phyloP scores from a whole-genome alignment of 2,329 filamentous ascomycete species.

The Alternaria incomplexa region DNA sequence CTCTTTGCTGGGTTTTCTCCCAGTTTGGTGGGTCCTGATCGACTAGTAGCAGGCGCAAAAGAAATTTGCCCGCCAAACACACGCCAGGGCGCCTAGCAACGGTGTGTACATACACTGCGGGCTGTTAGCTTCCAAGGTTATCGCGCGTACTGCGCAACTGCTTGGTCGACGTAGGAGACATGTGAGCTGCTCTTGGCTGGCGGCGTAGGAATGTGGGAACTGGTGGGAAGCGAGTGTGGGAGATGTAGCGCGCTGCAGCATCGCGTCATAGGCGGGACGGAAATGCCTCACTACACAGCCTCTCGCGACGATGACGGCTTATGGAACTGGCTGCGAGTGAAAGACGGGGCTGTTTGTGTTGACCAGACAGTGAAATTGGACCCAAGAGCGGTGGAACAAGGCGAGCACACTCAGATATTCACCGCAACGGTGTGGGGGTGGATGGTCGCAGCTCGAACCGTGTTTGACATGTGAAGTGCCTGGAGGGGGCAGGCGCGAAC shows the following conservation, averaged over 20 bases:
- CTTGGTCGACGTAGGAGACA: not conserved
- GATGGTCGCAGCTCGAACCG: conserved; percentile 3
- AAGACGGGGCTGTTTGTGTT: conserved; percentile 2
- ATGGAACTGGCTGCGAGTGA: conserved; percentile 10
- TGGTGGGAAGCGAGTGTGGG: not conserved
- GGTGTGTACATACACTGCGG: not conserved
- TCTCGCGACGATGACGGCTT: conserved; percentile 11
- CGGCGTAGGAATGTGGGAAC: not conserved
- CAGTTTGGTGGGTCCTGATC: not conserved
- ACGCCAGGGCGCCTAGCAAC: not conserved
- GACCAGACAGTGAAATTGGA: not conserved
- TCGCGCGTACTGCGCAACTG: not conserved
- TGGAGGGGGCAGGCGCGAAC: not conserved
- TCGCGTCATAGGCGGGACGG: conserved; percentile 23
- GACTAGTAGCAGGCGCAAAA: not conserved
- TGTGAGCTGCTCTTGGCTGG: not conserved
- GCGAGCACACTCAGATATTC: not conserved
- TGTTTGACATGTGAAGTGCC: conserved; percentile 16
- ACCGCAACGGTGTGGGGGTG: not conserved
- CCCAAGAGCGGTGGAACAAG: not conserved
- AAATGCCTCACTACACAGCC: conserved; percentile 10
- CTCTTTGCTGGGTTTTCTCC: not conserved
- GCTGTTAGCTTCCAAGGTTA: not conserved
- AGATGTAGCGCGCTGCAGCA: conserved; percentile 22
- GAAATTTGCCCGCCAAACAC: not conserved